phyloP scores from a whole-genome alignment of 2,329 filamentous ascomycete species.

The Aspergillus neoniger region DNA sequence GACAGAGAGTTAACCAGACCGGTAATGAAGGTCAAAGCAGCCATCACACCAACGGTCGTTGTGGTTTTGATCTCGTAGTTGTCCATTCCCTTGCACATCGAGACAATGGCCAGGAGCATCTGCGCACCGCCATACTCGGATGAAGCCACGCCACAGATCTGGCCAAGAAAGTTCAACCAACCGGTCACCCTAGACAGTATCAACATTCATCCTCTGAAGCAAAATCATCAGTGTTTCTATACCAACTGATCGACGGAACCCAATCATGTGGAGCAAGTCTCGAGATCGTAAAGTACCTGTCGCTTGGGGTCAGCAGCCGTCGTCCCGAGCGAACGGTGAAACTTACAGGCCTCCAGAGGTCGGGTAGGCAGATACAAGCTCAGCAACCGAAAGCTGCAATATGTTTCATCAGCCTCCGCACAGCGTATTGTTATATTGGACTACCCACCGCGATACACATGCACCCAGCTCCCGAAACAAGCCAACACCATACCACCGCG shows the following conservation, averaged over 20 bases:
- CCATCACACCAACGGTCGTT: slow-evolving; percentile 5
- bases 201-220: not conserved
- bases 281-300: slow-evolving; percentile 1
- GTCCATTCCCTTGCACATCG: not conserved
- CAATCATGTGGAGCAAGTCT: not conserved
- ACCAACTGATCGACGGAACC: slow-evolving; percentile 6
- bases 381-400: slow-evolving; percentile 4
- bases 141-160: slow-evolving; percentile 4
- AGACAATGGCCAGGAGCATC: slow-evolving; percentile 6
- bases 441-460: slow-evolving; percentile 7
- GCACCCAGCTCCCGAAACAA: slow-evolving; percentile 4
- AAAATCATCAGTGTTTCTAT: not conserved
- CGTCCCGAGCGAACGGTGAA: not conserved
- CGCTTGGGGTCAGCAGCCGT: not conserved
- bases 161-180: not conserved
- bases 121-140: slow-evolving; percentile 7
- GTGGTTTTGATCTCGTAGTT: slow-evolving; percentile 8
- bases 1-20: slow-evolving; percentile 6
- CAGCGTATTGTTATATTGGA: too few species aligned
- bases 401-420: not conserved
- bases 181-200: not conserved
- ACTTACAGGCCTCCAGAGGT: slow-evolving; percentile 5
- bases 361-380: slow-evolving; percentile 1
- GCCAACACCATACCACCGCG: slow-evolving; percentile 7
- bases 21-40: not conserved